Evolutionary conservation across 2,329 filamentous ascomycete genomes (phyloP), one percentile per base, ranked within the genome.

Genomic region (Tolypocladium amazonense): DNA sequence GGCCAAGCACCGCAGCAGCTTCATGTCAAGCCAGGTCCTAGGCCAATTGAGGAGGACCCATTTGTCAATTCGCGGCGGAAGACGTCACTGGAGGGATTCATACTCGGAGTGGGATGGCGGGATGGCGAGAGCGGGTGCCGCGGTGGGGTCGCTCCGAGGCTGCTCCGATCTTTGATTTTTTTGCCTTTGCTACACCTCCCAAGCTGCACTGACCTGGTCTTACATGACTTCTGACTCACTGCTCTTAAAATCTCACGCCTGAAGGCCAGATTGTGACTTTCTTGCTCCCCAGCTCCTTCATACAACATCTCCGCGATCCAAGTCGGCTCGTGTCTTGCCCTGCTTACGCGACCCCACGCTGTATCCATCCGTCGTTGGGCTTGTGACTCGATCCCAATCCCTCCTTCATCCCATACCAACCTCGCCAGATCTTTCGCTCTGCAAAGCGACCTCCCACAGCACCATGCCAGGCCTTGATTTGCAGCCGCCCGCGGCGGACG

Each of bases 381-480:
- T 53, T 35, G 50, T 54, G 50, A 54, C 50, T 54, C 50, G 50
- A 54, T 54, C 50, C 20, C 50, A 23, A 23, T 37, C 20, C 47
- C 30, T 35, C 50, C 2, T 23, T 14, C 15, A 11, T 25, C 7
- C 39, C 3, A 33, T 47, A 35, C 50, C 50, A 18, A 14, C 8
- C 50, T 35, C 20, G 27, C 18, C 15, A 30, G 25, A 33, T n/a
- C 50, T 35, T 53, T n/a, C 50, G 18, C 50, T 33, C 50, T 9
- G 30, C 30, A 12, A 23, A 35, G 20, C 50, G 14, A 33, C 11
- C 50, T 37, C 50, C 11, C 50, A 54, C 50, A 35, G 50, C 63
- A 73, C 58, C 55, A 78, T 79, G 77, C 71, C 77, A 62, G 74
- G 72, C 65, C 65, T 73, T 62, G 72, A 77, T 56, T 73, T 75